phyloP scores from a whole-genome alignment of 441 rosid species.

The Jatropha podagrica region DNA sequence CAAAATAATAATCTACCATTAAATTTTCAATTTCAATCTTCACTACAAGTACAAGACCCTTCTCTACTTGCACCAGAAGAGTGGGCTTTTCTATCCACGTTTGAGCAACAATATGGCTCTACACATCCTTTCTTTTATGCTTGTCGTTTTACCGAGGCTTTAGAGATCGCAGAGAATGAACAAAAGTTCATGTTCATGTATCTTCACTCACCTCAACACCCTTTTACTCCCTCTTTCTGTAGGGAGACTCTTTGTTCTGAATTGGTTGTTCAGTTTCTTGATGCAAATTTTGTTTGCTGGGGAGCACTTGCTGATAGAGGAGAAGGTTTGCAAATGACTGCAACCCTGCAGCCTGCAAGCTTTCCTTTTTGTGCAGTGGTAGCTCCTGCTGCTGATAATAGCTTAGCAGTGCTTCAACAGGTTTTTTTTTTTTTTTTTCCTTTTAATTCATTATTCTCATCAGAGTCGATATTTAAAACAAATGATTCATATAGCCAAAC shows the following conservation, averaged over 20 bases:
- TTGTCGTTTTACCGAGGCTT: conserved; percentile 37
- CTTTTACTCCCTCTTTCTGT: conserved; percentile 60
- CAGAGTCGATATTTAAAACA: too few species aligned
- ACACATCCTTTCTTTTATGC: conserved; percentile 47
- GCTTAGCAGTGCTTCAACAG: conserved; percentile 53
- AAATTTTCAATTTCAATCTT: conserved; percentile 29
- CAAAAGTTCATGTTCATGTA: conserved; percentile 60
- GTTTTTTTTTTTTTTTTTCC: conserved; percentile 23
- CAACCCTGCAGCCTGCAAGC: conserved; percentile 37
- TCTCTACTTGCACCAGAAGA: conserved; percentile 35
- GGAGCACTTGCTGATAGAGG: conserved; percentile 48
- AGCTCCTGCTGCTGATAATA: conserved; percentile 45
- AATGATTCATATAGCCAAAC: too few species aligned
- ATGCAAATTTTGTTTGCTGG: conserved; percentile 58
- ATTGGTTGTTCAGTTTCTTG: conserved; percentile 51
- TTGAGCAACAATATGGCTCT: conserved; percentile 52
- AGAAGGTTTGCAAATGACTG: conserved; percentile 53
- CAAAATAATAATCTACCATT: conserved; percentile 23
- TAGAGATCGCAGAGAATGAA: conserved; percentile 54
- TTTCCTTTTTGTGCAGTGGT: conserved; percentile 61
- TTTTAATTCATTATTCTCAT: too few species aligned
- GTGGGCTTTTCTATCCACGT: conserved; percentile 40
- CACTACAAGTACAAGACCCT: conserved; percentile 22
- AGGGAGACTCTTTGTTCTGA: conserved; percentile 53
- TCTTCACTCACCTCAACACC: conserved; percentile 52